Base-by-base conservation (phyloP, 2,329 filamentous ascomycete species). In the Aschersonia sp. region DNA sequence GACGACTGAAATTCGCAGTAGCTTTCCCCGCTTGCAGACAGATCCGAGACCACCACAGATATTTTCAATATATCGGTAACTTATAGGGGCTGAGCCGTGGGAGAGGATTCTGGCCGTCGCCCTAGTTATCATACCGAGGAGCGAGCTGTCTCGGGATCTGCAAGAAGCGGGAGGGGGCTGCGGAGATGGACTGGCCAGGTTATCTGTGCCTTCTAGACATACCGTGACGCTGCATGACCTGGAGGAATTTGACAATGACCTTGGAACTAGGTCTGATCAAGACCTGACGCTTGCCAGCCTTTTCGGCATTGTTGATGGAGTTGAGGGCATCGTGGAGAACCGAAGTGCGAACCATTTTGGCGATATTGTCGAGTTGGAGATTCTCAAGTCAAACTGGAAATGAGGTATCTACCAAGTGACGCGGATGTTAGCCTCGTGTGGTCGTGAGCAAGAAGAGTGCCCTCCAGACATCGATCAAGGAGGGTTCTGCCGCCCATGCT, bases 231-330 rank as follows among this genome's bases (percentile, higher is more conserved):
- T 98, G 92, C 92, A 98, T 98, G 71, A 97, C 90, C 68, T 79
- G 79, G 68, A 98, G 79, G 83, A 97, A 98, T 82, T 97, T 97
- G 79, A 94, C 76, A 65, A 98, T 98, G 79, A 98, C 92, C 86
- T 98, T 98, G 73, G 92, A 97, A 71, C 81, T 85, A 63, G 94
- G 92, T 66, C 89, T 83, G 80, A 98, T 96, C 71, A 98, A 68
- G 68, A 97, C 92, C 78, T 98, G 92, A 68, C 92, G 89, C 85
- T 97, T 97, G 77, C 92, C 92, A 63, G 86, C 79, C 85, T 98
- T 97, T 83, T 98, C 94, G 79, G 92, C 92, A 74, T 98, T 98
- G 88, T 98, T 98, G 85, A 98, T 97, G 78, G 82, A 79, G 72
- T 95, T 95, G 66, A 96, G 85, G 69, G 87, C 88, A 84, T 98